Base-by-base conservation (phyloP, 768 basidiomycete genomes). In the Clavulina sp. region DNA sequence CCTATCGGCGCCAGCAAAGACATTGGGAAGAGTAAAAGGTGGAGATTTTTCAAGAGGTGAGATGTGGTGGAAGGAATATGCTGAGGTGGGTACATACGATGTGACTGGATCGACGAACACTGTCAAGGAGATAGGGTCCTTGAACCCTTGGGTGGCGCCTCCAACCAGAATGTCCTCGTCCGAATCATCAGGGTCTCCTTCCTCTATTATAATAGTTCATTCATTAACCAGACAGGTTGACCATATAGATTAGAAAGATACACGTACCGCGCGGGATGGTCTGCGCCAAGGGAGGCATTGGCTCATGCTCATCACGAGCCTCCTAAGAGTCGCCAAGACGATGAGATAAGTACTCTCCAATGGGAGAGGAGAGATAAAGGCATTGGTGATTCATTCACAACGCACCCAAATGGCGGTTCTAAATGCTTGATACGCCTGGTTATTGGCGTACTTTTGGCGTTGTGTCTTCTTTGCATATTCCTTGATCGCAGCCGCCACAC, bases 141-240 rank as follows among this genome's bases (percentile, higher is more conserved):
- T 81, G 70, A 80, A 87, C 59, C 78, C 80, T 60, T 85, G 83
- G 4, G 79, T 82, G 28, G 80, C 73, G 24, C 87, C 89, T 49
- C 92, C 92, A 48, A 93, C 69, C 64, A 89, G 82, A 30, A 97
- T 65, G 9, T 95, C 92, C 49, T 89, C 84, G 30, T 92, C 91
- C 49, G 80, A 79, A 52, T 84, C 84, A 50, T 81, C 84, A 29
- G 73, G 78, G 56, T 88, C 86, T 6, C 77, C 84, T 38, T 75
- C 71, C 73, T 89, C 88, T 89, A 62, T n/a, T n/a, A n/a, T 50
- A 13, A 29, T 23, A 43, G 4, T 2, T 23, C 23, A 34, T 3
- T 18, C n/a, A 41, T 48, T 32, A 31, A 34, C 31, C 36, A 49
- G 47, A n/a, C n/a, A 9, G 26, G 46, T 29, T 3, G 1, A 23